Base-by-base conservation (phyloP, 768 basidiomycete genomes). In the Trametes maxima region DNA sequence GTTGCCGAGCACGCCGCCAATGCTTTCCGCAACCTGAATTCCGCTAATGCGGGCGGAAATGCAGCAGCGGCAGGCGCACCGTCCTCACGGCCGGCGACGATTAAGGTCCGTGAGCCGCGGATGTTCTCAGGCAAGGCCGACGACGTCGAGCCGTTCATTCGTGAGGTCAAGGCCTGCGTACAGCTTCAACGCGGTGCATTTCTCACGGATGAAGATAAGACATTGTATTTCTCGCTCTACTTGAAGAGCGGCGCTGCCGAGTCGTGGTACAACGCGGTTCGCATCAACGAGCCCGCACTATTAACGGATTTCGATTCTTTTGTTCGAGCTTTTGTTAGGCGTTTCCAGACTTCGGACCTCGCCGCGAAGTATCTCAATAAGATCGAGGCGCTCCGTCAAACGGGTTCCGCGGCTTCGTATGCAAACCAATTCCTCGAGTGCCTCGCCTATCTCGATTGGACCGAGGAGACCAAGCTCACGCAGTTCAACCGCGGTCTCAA, bases 401-500 rank as follows among this genome's bases (percentile, higher is more conserved):
- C 72, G 28, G 67, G 70, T 14, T 71, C 74, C 3, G 58, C 60
- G 39, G 62, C 70, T 35, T 59, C 55, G 17, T 77, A 72, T 59
- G 64, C 69, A 33, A 62, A 70, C 21, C 62, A 63, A 19, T 77
- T 73, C 64, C 50, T 57, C 25, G 71, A 77, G 47, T 60, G 69
- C 48, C 45, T 68, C 22, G 56, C 57, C 22, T 64, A 73, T 22
- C 51, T 75, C 3, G 65, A 74, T 33, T 66, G 68, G 67, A 70
- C 69, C 25, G 72, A 78, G 2, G 59, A 71, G 36, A 75, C 70
- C 16, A 74, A 75, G 54, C 76, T 77, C 37, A 69, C 72, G 11
- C 48, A 65, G 24, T 77, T 73, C 65, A 67, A 69, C n/a, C 60
- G 69, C 5, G 67, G 73, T 17, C 67, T 77, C 51, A 75, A 76